Evolutionary conservation across 345 rosid genomes (phyloP).

Genomic region (Rhodomyrtus tomentosa): DNA sequence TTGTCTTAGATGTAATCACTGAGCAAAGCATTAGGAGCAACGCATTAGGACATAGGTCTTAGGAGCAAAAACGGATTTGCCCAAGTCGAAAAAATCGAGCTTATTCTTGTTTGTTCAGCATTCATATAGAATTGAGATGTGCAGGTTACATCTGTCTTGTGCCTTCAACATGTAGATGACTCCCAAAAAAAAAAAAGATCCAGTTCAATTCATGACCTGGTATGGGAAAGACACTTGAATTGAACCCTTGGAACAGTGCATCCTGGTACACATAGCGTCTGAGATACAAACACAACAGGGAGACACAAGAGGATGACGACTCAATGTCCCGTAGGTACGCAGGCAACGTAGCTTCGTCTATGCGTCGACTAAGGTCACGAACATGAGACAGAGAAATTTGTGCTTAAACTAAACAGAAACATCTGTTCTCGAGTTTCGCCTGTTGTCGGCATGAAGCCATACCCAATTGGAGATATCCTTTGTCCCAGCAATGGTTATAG

Average conservation of each 20-base stretch:
- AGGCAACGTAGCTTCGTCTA: not conserved
- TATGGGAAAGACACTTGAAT: not conserved
- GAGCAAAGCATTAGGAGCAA: too few species aligned
- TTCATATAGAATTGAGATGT: not conserved
- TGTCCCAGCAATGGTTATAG: constrained; percentile 3
- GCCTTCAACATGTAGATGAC: not conserved
- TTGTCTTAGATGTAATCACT: not conserved
- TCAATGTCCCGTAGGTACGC: not conserved
- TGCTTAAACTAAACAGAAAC: not conserved
- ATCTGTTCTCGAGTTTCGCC: not conserved
- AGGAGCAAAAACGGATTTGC: not conserved
- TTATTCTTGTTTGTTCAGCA: not conserved
- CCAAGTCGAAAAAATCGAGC: not conserved
- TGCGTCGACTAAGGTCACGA: not conserved
- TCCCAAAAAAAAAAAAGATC: not conserved
- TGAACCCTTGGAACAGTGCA: not conserved
- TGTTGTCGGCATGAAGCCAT: constrained; percentile 5
- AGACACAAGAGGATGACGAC: not conserved
- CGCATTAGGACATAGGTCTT: not conserved
- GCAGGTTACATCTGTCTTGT: fast-evolving
- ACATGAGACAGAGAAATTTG: not conserved
- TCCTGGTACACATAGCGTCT: not conserved
- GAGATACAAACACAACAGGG: not conserved
- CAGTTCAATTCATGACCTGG: fast-evolving
- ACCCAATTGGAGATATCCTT: not conserved